Evolutionary conservation across 352 stramenopile species (phyloP), one percentile per base, ranked within the genome.

Genomic region (Phytophthora ohioensis): DNA sequence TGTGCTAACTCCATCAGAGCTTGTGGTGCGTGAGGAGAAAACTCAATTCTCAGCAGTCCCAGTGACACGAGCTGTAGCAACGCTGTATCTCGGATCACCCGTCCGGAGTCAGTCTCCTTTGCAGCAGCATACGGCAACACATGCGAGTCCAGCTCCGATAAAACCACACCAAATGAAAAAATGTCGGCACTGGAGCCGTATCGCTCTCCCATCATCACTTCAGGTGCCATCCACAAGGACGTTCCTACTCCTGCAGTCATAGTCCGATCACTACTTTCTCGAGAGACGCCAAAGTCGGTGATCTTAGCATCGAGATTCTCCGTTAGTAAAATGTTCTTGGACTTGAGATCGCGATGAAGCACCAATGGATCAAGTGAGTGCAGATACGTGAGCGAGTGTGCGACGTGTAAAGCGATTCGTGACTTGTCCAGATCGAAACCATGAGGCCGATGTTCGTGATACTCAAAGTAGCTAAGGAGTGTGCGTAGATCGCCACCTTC

Each of bases 271-370:
- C 30, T 71, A 0, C 57, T 71, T 21, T 82, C 71, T 31, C 75
- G 47, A 52, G 75, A 80, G 3, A 82, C 75, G 8, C 80, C 80
- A 58, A 88, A 88, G 59, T 89, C 82, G 13, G 76, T 74, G 39
- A 88, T 54, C 30, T 88, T 86, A 5, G 78, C 75, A 3, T 78
- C 66, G 21, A 75, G 43, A 3, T 66, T 38, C 0, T 41, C 17
- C 5, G 56, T 71, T 12, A 87, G 45, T n/a, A 88, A 32, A n/a
- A 88, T 80, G 64, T 87, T 88, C 56, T 79, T 82, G 15, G 80
- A 88, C 48, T 88, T 88, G 42, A 88, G 64, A n/a, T 88, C 78
- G 15, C 76, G 78, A 15, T 86, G 78, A n/a, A 88, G 39, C 27
- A 83, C 67, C 15, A 58, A 21, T 8, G 78, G 75, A 4, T 76